Evolutionary conservation across 202 grass and related monocot species (phyloP).

Genomic region (Musa balbisiana): DNA sequence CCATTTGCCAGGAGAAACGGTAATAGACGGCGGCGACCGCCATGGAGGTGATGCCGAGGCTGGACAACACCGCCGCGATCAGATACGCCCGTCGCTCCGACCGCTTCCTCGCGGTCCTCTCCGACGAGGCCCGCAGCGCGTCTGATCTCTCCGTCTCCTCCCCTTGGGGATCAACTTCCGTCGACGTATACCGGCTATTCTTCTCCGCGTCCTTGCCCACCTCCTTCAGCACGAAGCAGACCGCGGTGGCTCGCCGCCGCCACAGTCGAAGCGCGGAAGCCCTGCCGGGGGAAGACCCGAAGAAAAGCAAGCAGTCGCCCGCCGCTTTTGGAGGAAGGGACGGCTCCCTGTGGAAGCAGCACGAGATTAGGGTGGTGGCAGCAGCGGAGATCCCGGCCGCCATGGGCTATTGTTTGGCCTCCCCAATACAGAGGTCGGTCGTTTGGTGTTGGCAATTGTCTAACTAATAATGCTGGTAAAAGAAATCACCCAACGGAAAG

Average conservation of each 20-base stretch:
- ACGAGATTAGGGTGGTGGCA: slow-evolving; percentile 27
- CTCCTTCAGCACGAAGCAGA: slow-evolving; percentile 35
- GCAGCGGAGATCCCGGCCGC: slow-evolving; percentile 39
- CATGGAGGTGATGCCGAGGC: slow-evolving; percentile 93
- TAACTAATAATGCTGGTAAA: no score
- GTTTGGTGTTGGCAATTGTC: no score
- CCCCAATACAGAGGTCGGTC: no score
- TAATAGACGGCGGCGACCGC: slow-evolving; percentile 85
- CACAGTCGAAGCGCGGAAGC: not conserved
- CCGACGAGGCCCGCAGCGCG: not conserved
- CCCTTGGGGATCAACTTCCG: not conserved
- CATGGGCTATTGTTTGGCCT: not conserved
- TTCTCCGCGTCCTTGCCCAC: slow-evolving; percentile 13
- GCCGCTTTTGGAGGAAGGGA: not conserved
- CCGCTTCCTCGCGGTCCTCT: slow-evolving; percentile 51
- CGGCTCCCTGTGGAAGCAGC: slow-evolving; percentile 10
- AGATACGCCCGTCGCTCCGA: slow-evolving; percentile 84
- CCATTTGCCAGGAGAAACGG: slow-evolving; percentile 95
- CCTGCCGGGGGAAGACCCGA: slow-evolving; percentile 2
- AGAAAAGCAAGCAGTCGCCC: not conserved
- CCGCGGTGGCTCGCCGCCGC: not conserved
- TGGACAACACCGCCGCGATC: slow-evolving; percentile 82
- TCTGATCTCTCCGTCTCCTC: not conserved
- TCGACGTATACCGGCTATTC: not conserved
- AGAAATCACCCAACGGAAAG: no score